Conservation (phyloP, 1,284 basidiomycete species). For the Trichosporon faecale region DNA sequence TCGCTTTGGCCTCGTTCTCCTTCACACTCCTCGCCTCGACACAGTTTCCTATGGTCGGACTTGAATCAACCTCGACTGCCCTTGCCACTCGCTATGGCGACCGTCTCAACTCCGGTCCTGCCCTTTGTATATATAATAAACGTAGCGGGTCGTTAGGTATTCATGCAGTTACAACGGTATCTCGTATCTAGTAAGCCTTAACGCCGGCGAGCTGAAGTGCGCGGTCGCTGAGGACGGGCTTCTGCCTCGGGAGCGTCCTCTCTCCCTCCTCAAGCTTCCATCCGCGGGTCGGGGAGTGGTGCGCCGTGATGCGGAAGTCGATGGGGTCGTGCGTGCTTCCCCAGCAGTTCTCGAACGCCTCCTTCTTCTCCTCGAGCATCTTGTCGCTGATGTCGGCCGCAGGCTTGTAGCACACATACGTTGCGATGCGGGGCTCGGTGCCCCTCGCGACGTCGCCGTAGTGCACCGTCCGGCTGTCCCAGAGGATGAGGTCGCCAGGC, state of each 20-base stretch:
- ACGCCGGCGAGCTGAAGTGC: conserved; percentile 31
- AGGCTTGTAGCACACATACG: conserved; percentile 48
- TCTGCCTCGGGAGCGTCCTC: conserved; percentile 19
- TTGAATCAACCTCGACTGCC: no score
- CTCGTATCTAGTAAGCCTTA: conserved; percentile 25
- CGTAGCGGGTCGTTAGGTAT: neutral
- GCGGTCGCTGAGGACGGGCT: conserved; percentile 29
- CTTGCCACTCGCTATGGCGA: no score
- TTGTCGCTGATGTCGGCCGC: conserved; percentile 32
- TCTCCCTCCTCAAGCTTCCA: conserved; percentile 32
- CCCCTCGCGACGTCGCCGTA: conserved; percentile 41
- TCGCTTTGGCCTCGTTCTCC: no score
- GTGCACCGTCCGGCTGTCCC: conserved; percentile 36
- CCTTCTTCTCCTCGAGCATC: conserved; percentile 27
- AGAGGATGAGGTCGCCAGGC: conserved; percentile 43
- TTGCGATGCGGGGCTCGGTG: conserved; percentile 37
- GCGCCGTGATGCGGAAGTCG: conserved; percentile 29
- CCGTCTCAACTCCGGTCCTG: no score
- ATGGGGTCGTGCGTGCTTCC: conserved; percentile 42
- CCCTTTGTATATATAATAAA: neutral
- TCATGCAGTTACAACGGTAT: neutral
- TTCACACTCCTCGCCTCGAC: no score
- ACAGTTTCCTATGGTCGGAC: no score
- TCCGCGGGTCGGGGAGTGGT: conserved; percentile 10
- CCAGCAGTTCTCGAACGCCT: conserved; percentile 28